Conservation (phyloP, 2,329 filamentous ascomycete species). For the Epichloe bromicola region DNA sequence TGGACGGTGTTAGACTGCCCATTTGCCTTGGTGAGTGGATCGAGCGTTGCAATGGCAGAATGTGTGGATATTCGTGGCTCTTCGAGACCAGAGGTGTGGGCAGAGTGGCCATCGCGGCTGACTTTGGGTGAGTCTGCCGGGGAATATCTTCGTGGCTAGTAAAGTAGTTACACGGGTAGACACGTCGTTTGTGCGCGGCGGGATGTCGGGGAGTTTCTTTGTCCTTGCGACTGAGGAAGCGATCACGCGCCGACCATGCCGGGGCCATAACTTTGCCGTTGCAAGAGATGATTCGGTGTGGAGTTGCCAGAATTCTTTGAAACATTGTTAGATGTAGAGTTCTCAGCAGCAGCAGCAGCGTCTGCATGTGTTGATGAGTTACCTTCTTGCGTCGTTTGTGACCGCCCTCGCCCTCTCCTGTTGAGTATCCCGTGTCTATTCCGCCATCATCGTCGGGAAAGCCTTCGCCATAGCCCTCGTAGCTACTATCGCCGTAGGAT, state of each 20-base stretch:
- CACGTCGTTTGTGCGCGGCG: neutral
- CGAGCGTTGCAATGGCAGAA: neutral
- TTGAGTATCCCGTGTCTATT: slow-evolving; percentile 51
- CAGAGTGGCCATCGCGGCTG: neutral
- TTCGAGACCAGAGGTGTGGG: neutral
- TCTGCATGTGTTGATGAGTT: slow-evolving; percentile 4
- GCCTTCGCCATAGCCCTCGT: slow-evolving; percentile 61
- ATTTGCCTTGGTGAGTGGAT: neutral
- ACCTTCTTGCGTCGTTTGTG: slow-evolving; percentile 57
- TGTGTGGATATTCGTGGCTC: neutral
- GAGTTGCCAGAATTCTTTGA: slow-evolving; percentile 33
- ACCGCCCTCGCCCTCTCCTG: slow-evolving; percentile 55
- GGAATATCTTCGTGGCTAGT: neutral
- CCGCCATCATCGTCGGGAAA: slow-evolving; percentile 54
- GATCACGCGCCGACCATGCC: slow-evolving; percentile 44
- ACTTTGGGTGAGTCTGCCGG: neutral
- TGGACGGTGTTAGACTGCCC: neutral
- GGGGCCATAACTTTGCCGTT: slow-evolving; percentile 42
- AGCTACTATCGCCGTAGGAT: slow-evolving; percentile 62
- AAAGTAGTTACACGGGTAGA: neutral
- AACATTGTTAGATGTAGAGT: slow-evolving; percentile 13
- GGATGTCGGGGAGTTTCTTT: neutral
- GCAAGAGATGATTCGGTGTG: slow-evolving; percentile 30
- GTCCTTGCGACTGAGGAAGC: neutral
- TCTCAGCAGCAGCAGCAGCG: neutral